These are phyloP conservation scores for Aristolochia fimbriata DNA, from an alignment of 164 flowering plant species.

Conservation along the genomic window DNA sequence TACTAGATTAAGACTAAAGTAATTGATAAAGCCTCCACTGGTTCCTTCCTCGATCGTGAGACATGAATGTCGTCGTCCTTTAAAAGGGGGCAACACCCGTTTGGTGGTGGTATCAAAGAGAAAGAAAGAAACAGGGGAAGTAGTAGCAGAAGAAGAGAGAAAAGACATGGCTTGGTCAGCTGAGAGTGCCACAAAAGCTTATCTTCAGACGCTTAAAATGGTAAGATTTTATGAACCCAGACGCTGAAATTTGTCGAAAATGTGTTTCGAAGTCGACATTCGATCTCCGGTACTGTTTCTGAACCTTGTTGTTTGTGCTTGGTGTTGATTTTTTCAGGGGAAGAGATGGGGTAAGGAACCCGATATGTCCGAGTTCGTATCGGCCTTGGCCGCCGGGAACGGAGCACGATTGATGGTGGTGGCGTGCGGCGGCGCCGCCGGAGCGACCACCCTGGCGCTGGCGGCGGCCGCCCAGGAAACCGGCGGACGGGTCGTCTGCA, in stretches of 20 bases:
- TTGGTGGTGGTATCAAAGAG: constrained; percentile 6
- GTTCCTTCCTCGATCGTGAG: not conserved
- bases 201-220: constrained; percentile 68
- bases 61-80: not conserved
- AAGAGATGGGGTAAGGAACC: constrained; percentile 46
- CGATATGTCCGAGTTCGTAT: constrained; percentile 55
- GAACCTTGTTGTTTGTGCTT: not conserved
- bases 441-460: constrained; percentile 39
- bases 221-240: constrained; percentile 28
- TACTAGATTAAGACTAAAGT: not conserved
- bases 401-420: constrained; percentile 60
- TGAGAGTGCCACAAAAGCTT: constrained; percentile 89
- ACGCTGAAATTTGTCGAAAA: not conserved
- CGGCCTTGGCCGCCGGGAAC: constrained; percentile 83
- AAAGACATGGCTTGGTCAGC: constrained; percentile 72
- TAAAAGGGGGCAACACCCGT: constrained; percentile 1
- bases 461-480: constrained; percentile 70
- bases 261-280: not conserved
- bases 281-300: not conserved
- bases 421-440: constrained; percentile 36
- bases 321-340: constrained; percentile 32
- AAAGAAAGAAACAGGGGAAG: not conserved
- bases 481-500: constrained; percentile 59
- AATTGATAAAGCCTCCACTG: not conserved
- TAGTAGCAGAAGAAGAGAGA: constrained; percentile 1